Conservation (phyloP, 345 rosid species). For the Punica granatum region DNA sequence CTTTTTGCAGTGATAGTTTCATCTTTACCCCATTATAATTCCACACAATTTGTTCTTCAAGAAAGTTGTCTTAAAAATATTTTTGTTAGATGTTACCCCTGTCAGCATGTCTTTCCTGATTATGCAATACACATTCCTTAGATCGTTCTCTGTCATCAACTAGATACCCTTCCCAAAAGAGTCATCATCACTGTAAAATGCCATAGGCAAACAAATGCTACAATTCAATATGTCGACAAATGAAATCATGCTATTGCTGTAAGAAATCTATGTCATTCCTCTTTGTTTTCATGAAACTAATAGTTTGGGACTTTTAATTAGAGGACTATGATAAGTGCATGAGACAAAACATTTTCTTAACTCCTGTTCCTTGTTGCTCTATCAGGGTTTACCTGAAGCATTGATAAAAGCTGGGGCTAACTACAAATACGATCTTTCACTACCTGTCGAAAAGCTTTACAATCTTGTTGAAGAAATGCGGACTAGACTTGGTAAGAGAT, state of each 20-base stretch:
- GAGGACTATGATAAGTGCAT: neutral
- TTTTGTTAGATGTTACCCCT: neutral
- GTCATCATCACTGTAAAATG: too few species aligned
- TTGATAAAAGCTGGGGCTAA: constrained; percentile 77
- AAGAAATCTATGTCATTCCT: neutral
- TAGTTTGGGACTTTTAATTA: neutral
- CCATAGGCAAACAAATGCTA: neutral
- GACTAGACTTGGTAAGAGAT: constrained; percentile 54
- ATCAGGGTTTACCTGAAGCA: constrained; percentile 84
- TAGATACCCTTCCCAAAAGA: neutral
- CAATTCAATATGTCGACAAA: neutral
- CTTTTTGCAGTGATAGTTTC: neutral
- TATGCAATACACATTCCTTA: neutral
- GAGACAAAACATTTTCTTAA: neutral
- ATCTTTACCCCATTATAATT: neutral
- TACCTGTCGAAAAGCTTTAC: constrained; percentile 82
- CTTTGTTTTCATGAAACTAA: too few species aligned
- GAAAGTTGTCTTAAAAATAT: neutral
- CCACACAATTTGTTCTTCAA: neutral
- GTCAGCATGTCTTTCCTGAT: neutral
- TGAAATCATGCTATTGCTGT: neutral
- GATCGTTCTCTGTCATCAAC: neutral
- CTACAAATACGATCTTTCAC: constrained; percentile 87
- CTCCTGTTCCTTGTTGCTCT: neutral
- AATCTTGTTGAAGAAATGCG: constrained; percentile 77